Base-by-base conservation (phyloP, 2,329 filamentous ascomycete genomes). In the Cucurbitaria berberidis region DNA sequence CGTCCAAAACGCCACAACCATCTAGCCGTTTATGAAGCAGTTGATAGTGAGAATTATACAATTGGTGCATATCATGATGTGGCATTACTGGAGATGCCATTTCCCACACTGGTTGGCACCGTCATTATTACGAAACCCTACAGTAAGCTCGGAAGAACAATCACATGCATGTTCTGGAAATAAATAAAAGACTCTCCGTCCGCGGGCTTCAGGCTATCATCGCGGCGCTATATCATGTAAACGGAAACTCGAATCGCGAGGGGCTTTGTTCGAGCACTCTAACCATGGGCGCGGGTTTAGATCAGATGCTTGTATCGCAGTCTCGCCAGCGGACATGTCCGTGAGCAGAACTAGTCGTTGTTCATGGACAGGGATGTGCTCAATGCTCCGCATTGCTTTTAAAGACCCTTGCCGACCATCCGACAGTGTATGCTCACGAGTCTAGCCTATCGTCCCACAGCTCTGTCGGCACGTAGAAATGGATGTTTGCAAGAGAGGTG, bases 261-360 rank as follows among this genome's bases (percentile, higher is more conserved):
- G 26, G 45, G 34, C 51, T 49, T 53, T 49, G 51, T 48, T 34
- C 35, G 1, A 29, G 24, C 41, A 38, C 49, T 42, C 21, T 24
- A 46, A 44, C 44, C 44, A 44, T 13, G 30, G 43, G 38, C 18
- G 36, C 24, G 39, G 49, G 34, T 30, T 30, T 26, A 30, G 29
- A 13, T 15, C 16, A 46, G 21, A 34, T 41, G 24, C 34, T 51
- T 15, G 39, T 45, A 39, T 34, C 16, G 5, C 35, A 38, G 48
- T 34, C 26, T 32, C 15, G 44, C 18, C 26, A 36, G 7, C 5
- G 19, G 18, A 19, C 5, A 29, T 44, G 19, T 46, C 53, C 48
- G 45, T 52, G 48, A 56, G 39, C 42, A 52, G 45, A 22, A 48
- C 18, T 30, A 38, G 40, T 51, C 34, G 39, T 45, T 51, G 32